Conservation (phyloP, 192 early-diverging fungal species). For the Diversispora epigaea region DNA sequence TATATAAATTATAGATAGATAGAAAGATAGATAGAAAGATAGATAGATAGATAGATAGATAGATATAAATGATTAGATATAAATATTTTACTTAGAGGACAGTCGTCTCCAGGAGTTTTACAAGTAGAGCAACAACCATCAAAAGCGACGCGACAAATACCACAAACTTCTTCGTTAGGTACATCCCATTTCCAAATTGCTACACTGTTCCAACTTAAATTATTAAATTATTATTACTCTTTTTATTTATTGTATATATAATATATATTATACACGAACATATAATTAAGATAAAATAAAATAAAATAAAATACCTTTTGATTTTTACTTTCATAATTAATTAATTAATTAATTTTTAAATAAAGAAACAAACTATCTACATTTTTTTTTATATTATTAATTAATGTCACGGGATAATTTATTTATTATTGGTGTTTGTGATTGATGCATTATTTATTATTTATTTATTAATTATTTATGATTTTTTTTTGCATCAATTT, state of each 20-base stretch:
- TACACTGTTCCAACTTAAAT: slow-evolving; percentile 69
- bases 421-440: too few relatives aligned
- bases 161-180: slow-evolving; percentile 85
- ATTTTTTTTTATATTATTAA: too few relatives aligned
- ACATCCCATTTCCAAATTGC: slow-evolving; percentile 90
- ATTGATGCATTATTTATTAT: too few relatives aligned
- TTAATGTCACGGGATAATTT: too few relatives aligned
- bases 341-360: neutral
- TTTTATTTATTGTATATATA: too few relatives aligned
- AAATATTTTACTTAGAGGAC: slow-evolving; percentile 61
- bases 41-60: too few relatives aligned
- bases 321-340: slow-evolving; percentile 25
- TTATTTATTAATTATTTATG: neutral
- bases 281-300: neutral
- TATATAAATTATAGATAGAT: too few relatives aligned
- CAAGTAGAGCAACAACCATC: slow-evolving; percentile 85
- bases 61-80: neutral
- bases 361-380: too few relatives aligned
- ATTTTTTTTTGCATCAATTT: slow-evolving; percentile 42
- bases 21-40: too few relatives aligned
- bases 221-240: neutral
- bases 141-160: slow-evolving; percentile 84
- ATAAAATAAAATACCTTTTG: slow-evolving; percentile 8
- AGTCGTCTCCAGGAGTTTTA: slow-evolving; percentile 85
- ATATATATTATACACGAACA: too few relatives aligned